phyloP scores from a whole-genome alignment of 1,284 basidiomycete species.

The Puccinia coronata region DNA sequence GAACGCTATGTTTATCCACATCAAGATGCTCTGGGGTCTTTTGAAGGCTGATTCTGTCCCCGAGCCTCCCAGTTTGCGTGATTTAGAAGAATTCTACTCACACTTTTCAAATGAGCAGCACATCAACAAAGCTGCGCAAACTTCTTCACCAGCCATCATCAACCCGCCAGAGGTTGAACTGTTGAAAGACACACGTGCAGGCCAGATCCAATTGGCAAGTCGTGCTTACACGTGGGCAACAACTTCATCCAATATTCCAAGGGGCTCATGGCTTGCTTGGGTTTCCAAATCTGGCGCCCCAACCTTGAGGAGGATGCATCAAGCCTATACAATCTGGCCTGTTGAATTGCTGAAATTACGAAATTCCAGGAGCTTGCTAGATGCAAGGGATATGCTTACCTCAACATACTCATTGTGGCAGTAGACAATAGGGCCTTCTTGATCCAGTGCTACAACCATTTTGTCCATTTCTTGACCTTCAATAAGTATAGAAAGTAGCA shows the following conservation, averaged over 20 bases:
- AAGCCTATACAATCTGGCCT: neutral
- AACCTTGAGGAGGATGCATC: conserved; percentile 6
- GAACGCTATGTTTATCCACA: conserved; percentile 36
- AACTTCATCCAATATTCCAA: conserved; percentile 22
- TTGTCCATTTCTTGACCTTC: neutral
- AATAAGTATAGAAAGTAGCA: neutral
- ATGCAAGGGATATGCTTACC: conserved; percentile 10
- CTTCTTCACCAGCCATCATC: too few species aligned
- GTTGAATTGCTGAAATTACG: conserved; percentile 5
- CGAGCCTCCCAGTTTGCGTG: conserved; percentile 4
- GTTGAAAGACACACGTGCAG: neutral
- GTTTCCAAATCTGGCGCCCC: conserved; percentile 27
- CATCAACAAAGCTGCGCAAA: conserved; percentile 8
- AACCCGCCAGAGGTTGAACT: too few species aligned
- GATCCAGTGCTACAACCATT: conserved; percentile 30
- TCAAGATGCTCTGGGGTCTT: conserved; percentile 47
- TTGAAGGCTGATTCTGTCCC: conserved; percentile 24
- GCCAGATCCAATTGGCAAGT: neutral
- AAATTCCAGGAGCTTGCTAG: conserved; percentile 13
- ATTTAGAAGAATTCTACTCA: conserved; percentile 23
- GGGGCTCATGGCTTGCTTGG: conserved; percentile 1
- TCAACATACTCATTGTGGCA: neutral
- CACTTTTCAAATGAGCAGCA: neutral
- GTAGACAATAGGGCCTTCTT: conserved; percentile 1
- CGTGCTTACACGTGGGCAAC: neutral